phyloP scores from a whole-genome alignment of 164 flowering plant species.

The Tinospora cordifolia region DNA sequence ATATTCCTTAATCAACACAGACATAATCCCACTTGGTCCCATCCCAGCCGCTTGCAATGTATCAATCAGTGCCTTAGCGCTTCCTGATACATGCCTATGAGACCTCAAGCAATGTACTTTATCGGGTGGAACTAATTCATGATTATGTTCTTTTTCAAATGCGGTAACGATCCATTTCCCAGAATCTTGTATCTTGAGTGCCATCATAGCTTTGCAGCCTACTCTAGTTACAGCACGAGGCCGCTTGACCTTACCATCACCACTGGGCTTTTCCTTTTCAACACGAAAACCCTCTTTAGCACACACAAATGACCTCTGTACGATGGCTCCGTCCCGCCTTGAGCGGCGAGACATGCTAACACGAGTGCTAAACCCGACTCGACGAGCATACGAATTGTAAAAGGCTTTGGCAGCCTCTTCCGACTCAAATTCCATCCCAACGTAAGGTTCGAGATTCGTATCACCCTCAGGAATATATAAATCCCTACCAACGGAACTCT shows the following conservation, averaged over 20 bases:
- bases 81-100: conserved; percentile 33
- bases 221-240: conserved; percentile 32
- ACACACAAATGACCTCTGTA: conserved; percentile 36
- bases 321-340: conserved; percentile 35
- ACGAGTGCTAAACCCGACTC: conserved; percentile 38
- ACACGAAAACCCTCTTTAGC: conserved; percentile 40
- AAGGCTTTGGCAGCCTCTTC: conserved; percentile 45
- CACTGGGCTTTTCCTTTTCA: conserved; percentile 16
- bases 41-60: conserved; percentile 36
- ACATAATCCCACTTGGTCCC: conserved; percentile 36
- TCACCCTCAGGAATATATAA: conserved; percentile 27
- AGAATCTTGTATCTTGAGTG: conserved; percentile 26
- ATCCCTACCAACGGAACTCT: conserved; percentile 10
- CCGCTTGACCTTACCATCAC: conserved; percentile 25
- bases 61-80: conserved; percentile 33
- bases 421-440: conserved; percentile 45
- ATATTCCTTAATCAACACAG: conserved; percentile 32
- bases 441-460: conserved; percentile 31
- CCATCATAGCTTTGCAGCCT: conserved; percentile 32
- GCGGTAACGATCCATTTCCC: conserved; percentile 33
- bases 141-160: conserved; percentile 30
- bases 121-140: conserved; percentile 29
- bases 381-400: conserved; percentile 42
- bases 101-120: conserved; percentile 34
- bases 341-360: conserved; percentile 37